These are phyloP conservation scores for Trichocomaceae sp. DNA, from an alignment of 2,329 filamentous ascomycete species.

Conservation along the genomic window DNA sequence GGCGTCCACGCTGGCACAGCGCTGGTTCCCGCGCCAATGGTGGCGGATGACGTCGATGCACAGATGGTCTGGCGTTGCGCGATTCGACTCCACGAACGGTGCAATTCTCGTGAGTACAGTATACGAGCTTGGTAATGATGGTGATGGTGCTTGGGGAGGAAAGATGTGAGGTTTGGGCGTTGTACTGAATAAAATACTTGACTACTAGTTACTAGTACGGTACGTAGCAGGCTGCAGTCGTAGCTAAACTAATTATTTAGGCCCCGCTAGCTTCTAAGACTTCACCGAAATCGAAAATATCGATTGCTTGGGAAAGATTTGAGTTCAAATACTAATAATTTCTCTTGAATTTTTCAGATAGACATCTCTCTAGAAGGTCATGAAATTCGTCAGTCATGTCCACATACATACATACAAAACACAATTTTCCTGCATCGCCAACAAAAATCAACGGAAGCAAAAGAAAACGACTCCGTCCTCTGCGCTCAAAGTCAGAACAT, in stretches of 20 bases:
- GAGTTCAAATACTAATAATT: not conserved
- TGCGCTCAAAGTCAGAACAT: constrained; percentile 11
- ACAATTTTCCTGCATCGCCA: constrained; percentile 1
- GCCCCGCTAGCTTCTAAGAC: too few species aligned
- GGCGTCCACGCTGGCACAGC: not conserved
- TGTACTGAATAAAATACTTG: too few species aligned
- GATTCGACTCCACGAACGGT: not conserved
- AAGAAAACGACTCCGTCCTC: not conserved
- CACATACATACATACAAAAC: constrained; percentile 15
- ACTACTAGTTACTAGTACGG: too few species aligned
- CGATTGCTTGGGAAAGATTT: not conserved
- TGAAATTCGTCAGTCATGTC: constrained; percentile 14
- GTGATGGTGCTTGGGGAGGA: not conserved
- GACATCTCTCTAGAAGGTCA: constrained; percentile 2
- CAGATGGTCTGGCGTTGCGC: not conserved
- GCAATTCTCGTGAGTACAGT: too few species aligned
- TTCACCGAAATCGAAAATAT: not conserved
- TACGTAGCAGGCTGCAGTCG: too few species aligned
- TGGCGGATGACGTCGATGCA: constrained; percentile 13
- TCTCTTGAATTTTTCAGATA: constrained; percentile 5
- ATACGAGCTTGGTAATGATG: too few species aligned
- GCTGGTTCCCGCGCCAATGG: not conserved
- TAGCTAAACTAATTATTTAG: too few species aligned
- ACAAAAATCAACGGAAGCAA: constrained; percentile 3
- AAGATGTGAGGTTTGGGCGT: not conserved